phyloP scores from a whole-genome alignment of 176 grass and related monocot genomes.

The Cenchrus fungigraminus region DNA sequence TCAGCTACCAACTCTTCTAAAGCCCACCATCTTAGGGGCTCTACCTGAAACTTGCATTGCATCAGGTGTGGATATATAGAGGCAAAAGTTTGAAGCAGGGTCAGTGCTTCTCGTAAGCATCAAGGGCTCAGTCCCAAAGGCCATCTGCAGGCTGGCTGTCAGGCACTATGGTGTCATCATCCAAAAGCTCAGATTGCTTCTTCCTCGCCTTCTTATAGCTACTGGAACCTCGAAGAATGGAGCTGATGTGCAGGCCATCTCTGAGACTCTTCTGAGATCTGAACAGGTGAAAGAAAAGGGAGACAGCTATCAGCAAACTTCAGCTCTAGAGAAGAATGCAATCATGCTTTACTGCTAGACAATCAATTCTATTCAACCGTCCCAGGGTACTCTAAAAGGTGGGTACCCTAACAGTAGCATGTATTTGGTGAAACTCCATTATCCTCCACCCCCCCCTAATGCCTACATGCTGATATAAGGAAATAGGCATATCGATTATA shows the following conservation, averaged over 20 bases:
- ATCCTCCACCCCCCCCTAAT: neutral
- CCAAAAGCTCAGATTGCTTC: constrained; percentile 51
- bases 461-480: neutral
- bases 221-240: constrained; percentile 68
- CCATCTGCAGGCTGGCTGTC: constrained; percentile 57
- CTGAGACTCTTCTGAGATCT: constrained; percentile 62
- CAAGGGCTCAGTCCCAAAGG: constrained; percentile 39
- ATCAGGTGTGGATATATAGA: neutral
- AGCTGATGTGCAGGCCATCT: constrained; percentile 44
- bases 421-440: neutral
- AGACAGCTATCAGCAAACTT: constrained; percentile 25
- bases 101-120: constrained; percentile 4
- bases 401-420: neutral
- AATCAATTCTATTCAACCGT: constrained; percentile 21
- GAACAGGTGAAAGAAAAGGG: constrained; percentile 34
- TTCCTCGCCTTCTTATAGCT: constrained; percentile 83
- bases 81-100: neutral
- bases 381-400: neutral
- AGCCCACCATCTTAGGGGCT: neutral
- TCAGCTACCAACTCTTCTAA: constrained; percentile 3
- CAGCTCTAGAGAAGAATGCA: neutral
- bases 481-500: constrained; percentile 14
- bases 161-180: constrained; percentile 63
- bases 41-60: neutral
- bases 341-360: neutral